Evolutionary conservation across 1,284 basidiomycete genomes (phyloP).

Genomic region (Tilletia caries): DNA sequence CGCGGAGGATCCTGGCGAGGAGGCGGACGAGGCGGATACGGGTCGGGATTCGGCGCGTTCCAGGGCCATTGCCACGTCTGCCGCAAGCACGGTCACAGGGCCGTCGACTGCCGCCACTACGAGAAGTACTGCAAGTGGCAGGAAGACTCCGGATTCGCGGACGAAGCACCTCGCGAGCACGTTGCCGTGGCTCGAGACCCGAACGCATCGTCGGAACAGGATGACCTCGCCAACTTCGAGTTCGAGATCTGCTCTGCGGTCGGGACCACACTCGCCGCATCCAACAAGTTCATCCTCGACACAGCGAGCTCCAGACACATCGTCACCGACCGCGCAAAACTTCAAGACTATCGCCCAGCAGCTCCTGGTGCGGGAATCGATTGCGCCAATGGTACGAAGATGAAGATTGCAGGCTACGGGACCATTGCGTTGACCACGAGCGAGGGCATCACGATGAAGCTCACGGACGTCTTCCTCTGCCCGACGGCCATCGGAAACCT

Average conservation of each 20-base stretch:
- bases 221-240: neutral
- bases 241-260: neutral
- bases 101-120: neutral
- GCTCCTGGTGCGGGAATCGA: neutral
- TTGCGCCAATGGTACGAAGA: neutral
- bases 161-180: neutral
- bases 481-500: neutral
- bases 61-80: neutral
- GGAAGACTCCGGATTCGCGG: neutral
- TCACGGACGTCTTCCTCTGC: neutral
- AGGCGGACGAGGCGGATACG: neutral
- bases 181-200: neutral
- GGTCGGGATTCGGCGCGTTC: neutral
- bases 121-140: neutral
- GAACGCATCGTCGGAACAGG: neutral
- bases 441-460: neutral
- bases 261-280: too few species aligned
- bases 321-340: neutral
- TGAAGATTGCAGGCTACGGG: neutral
- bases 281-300: neutral
- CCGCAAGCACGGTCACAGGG: neutral
- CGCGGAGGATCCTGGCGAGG: neutral
- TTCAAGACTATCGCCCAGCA: neutral
- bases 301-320: neutral
- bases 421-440: neutral